Percentiles rank a stretch among this genome's conserved stretches.
phyloP scores from a whole-genome alignment of 371 early-diverging fungal species.

The Mortierella polycephala region DNA sequence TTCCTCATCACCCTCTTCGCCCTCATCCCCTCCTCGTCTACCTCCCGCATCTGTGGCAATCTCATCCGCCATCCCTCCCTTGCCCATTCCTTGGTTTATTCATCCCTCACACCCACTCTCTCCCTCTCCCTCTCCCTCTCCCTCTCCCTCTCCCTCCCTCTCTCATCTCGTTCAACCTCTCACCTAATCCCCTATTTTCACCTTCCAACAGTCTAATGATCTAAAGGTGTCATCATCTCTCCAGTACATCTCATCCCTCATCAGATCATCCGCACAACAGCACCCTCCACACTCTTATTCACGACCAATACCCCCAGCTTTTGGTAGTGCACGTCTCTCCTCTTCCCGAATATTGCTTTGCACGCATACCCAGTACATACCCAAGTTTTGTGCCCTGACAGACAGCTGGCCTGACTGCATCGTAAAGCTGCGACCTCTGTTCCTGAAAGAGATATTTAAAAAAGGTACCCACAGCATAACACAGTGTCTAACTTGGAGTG shows the following conservation, averaged over 20 bases:
- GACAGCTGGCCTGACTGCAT: constrained; percentile 46
- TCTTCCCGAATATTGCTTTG: background rate
- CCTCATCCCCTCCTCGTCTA: background rate
- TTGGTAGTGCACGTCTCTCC: background rate
- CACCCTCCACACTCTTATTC: too few relatives aligned
- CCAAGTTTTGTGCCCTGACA: constrained; percentile 10
- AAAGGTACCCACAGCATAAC: constrained; percentile 4
- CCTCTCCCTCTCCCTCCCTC: background rate
- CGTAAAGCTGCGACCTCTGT: constrained; percentile 9
- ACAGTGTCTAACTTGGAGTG: background rate
- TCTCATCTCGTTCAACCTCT: background rate
- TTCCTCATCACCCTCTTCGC: constrained; percentile 1
- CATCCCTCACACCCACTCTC: background rate
- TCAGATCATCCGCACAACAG: too few relatives aligned
- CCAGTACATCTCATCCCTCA: too few relatives aligned
- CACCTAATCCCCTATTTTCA: background rate
- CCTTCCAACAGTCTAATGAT: background rate
- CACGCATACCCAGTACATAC: constrained; percentile 6
- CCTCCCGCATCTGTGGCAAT: constrained; percentile 12
- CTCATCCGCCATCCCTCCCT: constrained; percentile 27
- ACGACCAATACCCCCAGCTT: background rate
- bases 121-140: constrained; percentile 5
- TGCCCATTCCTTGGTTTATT: constrained; percentile 10
- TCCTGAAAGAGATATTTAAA: background rate
- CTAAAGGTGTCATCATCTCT: too few relatives aligned